These are phyloP conservation scores for Ligustrum vulgare DNA, from an alignment of 257 asterid species.

Conservation along the genomic window DNA sequence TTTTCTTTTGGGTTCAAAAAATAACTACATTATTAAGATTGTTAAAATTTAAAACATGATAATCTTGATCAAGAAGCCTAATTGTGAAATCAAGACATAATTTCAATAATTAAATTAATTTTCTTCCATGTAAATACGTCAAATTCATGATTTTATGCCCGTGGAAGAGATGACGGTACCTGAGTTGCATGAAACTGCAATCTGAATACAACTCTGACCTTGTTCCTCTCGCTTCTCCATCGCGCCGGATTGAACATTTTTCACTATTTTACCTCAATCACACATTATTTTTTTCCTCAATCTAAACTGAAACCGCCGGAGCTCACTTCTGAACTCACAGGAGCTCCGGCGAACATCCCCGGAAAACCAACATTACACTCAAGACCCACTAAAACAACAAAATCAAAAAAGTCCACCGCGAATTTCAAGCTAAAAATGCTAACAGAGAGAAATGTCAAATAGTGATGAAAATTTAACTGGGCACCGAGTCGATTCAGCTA, in stretches of 20 bases:
- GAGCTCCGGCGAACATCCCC: slow-evolving; percentile 80
- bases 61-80: not conserved
- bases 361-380: slow-evolving; percentile 39
- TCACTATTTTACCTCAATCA: slow-evolving; percentile 34
- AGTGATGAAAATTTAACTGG: not conserved
- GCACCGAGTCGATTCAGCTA: slow-evolving; percentile 5
- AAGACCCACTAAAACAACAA: not conserved
- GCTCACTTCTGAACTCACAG: slow-evolving; percentile 48
- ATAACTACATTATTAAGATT: not conserved
- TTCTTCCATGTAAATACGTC: too few relatives aligned
- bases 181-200: slow-evolving; percentile 95
- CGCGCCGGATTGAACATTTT: slow-evolving; percentile 83
- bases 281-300: slow-evolving; percentile 25
- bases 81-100: not conserved
- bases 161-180: slow-evolving; percentile 39
- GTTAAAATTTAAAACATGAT: not conserved
- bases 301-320: slow-evolving; percentile 45
- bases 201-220: slow-evolving; percentile 85
- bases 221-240: slow-evolving; percentile 95
- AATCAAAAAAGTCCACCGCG: slow-evolving; percentile 28
- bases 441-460: not conserved
- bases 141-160: not conserved
- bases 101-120: not conserved
- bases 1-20: not conserved
- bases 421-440: not conserved